Percentiles rank a stretch among this genome's conserved stretches.
Evolutionary conservation across 805 yeast species (phyloP).

Genomic region (Kodamaea leandrae): DNA sequence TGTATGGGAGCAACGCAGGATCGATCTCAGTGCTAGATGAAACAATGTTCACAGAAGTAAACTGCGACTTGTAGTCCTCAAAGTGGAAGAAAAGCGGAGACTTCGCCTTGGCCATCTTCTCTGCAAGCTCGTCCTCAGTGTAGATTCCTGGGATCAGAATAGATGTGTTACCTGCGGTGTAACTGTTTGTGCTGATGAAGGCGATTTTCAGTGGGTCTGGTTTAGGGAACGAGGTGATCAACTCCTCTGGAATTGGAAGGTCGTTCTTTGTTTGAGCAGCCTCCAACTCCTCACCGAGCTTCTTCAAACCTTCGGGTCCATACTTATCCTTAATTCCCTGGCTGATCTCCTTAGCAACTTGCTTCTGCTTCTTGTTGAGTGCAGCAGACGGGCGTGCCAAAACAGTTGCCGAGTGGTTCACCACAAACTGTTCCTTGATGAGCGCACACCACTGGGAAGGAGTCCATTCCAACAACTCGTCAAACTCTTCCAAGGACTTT

Average conservation of each 20-base stretch:
- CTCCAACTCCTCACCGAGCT: slow-evolving; percentile 51
- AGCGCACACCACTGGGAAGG: slow-evolving; percentile 64
- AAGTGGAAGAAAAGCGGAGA: slow-evolving; percentile 58
- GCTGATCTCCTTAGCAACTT: slow-evolving; percentile 47
- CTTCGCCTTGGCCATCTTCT: slow-evolving; percentile 15
- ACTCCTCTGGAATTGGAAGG: slow-evolving; percentile 67
- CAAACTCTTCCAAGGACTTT: slow-evolving; percentile 58
- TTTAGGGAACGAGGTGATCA: slow-evolving; percentile 58
- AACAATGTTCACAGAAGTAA: slow-evolving; percentile 64
- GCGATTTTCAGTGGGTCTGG: slow-evolving; percentile 75
- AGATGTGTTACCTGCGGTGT: slow-evolving; percentile 48
- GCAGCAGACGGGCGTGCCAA: slow-evolving; percentile 68
- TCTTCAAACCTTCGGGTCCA: slow-evolving; percentile 59
- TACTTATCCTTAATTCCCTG: slow-evolving; percentile 49
- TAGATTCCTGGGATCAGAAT: slow-evolving; percentile 17
- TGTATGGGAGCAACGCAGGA: slow-evolving; percentile 55
- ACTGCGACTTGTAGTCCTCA: slow-evolving; percentile 78
- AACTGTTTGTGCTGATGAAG: slow-evolving; percentile 67
- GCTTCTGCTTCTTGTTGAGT: slow-evolving; percentile 53
- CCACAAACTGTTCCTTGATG: slow-evolving; percentile 51
- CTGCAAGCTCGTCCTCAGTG: slow-evolving; percentile 24
- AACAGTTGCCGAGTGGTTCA: slow-evolving; percentile 62
- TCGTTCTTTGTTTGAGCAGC: slow-evolving; percentile 68
- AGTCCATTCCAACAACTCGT: slow-evolving; percentile 57
- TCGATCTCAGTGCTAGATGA: slow-evolving; percentile 56